Conservation (phyloP, 148 eudicot species). For the Spergularia bocconei region DNA sequence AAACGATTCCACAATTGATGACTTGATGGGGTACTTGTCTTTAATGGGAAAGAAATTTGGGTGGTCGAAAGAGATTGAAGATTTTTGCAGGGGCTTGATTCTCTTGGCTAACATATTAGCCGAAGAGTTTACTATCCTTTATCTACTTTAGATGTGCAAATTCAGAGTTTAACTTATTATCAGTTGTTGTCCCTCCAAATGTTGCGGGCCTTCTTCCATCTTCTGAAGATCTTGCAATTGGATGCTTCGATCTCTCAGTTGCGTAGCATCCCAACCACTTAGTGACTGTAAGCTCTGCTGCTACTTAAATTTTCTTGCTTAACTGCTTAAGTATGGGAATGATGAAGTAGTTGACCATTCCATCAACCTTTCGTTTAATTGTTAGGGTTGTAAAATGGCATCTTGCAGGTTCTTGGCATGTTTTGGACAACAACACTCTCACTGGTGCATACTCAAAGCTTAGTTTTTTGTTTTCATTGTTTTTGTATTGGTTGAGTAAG, state of each 20-base stretch:
- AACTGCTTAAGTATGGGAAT: constrained; percentile 74
- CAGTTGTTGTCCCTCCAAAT: constrained; percentile 87
- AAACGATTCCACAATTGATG: constrained; percentile 53
- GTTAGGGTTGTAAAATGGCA: constrained; percentile 47
- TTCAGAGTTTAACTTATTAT: constrained; percentile 86
- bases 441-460: constrained; percentile 42
- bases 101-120: constrained; percentile 91
- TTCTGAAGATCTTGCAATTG: constrained; percentile 73
- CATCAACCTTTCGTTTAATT: constrained; percentile 51
- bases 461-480: constrained; percentile 46
- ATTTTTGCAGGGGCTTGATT: constrained; percentile 94
- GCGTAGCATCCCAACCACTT: constrained; percentile 92
- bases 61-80: constrained; percentile 85
- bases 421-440: constrained; percentile 11
- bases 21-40: constrained; percentile 58
- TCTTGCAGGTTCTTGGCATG: constrained; percentile 33
- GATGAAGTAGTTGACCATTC: constrained; percentile 74
- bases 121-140: constrained; percentile 67
- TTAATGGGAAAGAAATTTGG: constrained; percentile 84
- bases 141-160: constrained; percentile 69
- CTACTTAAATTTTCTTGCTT: constrained; percentile 63
- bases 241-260: constrained; percentile 74
- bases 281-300: constrained; percentile 82
- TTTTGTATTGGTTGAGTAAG: constrained; percentile 34
- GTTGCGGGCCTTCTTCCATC: constrained; percentile 67